Base-by-base conservation (phyloP, 202 grass and related monocot species). In the Schoenoplectus triqueter region DNA sequence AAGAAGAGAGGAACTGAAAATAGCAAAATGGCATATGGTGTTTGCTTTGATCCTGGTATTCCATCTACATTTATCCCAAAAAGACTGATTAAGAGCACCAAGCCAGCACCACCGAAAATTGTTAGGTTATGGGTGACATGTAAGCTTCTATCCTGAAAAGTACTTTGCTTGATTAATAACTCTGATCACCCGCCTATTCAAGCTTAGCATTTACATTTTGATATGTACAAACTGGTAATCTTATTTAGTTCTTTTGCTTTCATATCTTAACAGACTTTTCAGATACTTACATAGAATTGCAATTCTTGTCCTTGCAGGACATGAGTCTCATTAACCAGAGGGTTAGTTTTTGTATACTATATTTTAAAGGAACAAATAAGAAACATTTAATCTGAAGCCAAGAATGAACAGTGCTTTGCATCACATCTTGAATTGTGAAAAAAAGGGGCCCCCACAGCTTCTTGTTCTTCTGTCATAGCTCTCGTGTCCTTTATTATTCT, bases 381-480 rank as follows among this genome's bases (percentile, higher is more conserved):
- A 10, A 22, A 46, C 4, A 74, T 18, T 46, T 3, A 80, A 92
- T 92, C 87, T 94, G 94, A 79, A 97, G 83, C 92, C 90, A 97
- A 50, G 88, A 90, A 65, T 92, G 90, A 48, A 97, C 92, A 78
- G 92, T 93, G 89, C 91, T 96, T 87, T 96, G 94, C 89, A 96
- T 96, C 59, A 96, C 94, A 89, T 94, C 92, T 86, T 97, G 92
- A 86, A 94, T 92, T 74, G 94, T 97, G 86, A 97, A 97, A 84
- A 94, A 31, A 85, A 10, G 89, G 89, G 20, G 86, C 94, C 31
- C 90, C 87, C 14, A 94, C 90, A 82, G 94, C 92, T 85, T 97
- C 92, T 80, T 94, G 92, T 84, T 97, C 92, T 86, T 97, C 88
- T 80, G 92, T 88, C 92, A 97, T 94, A 4, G 86, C 72, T 78